A percentile compares a stretch with the other conserved stretches of the same genome.
phyloP scores from a whole-genome alignment of 2,329 filamentous ascomycete species.

The Seiridium unicorne region DNA sequence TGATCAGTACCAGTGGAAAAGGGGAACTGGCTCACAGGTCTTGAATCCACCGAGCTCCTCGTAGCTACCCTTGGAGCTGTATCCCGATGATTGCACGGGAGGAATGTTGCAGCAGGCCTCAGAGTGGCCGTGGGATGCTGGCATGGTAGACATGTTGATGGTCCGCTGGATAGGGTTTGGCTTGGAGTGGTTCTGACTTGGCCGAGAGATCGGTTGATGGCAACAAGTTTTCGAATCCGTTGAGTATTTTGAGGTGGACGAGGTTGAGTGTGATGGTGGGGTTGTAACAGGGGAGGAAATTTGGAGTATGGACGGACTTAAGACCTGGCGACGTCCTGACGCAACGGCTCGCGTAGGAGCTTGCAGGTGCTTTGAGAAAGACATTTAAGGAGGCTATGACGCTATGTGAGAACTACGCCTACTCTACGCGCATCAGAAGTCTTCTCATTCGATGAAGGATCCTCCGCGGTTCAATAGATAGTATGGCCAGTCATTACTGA shows the following conservation, averaged over 20 bases:
- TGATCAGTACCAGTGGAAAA: neutral
- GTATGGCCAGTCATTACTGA: neutral
- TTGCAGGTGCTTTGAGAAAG: slow-evolving; percentile 7
- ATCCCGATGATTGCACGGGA: slow-evolving; percentile 54
- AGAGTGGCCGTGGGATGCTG: slow-evolving; percentile 51
- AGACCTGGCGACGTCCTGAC: slow-evolving; percentile 4
- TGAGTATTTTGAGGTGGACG: neutral
- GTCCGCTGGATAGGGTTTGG: neutral
- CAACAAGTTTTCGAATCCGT: neutral
- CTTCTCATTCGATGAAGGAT: neutral
- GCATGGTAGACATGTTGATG: slow-evolving; percentile 47
- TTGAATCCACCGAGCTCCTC: slow-evolving; percentile 55
- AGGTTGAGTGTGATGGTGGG: neutral
- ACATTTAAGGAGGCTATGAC: neutral
- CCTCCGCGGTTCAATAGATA: neutral
- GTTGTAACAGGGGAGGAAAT: neutral
- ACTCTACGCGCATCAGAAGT: no score
- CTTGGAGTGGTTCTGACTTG: neutral
- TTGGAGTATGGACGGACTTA: neutral
- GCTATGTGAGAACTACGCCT: no score
- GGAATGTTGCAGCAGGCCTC: slow-evolving; percentile 59
- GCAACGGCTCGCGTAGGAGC: slow-evolving; percentile 4
- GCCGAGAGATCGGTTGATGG: neutral
- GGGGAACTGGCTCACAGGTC: slow-evolving; percentile 37
- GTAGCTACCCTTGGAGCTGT: slow-evolving; percentile 54